A percentile compares a stretch with the other conserved stretches of the same genome.
Evolutionary conservation across 495 filamentous ascomycete genomes (phyloP).

Genomic region (Penicillium ochrochloron): DNA sequence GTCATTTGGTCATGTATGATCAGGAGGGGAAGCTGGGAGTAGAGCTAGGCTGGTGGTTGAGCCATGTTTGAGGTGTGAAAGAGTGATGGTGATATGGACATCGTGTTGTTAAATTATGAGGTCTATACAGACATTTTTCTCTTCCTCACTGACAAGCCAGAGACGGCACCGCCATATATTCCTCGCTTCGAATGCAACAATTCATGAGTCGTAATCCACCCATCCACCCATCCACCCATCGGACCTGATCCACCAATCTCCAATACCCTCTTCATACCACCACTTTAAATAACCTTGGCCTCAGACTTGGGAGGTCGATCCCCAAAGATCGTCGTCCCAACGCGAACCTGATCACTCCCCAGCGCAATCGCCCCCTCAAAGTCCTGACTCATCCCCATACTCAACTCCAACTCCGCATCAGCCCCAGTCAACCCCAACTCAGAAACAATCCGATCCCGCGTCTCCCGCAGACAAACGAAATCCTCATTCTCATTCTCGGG

Average conservation of each 20-base stretch:
- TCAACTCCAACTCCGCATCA: conserved; percentile 60
- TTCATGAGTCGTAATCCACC: conserved; percentile 24
- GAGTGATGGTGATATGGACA: too few species aligned
- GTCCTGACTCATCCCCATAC: conserved; percentile 92
- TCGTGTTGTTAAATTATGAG: too few species aligned
- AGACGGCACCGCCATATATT: not conserved
- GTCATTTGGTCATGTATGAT: conserved; percentile 43
- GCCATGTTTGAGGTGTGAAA: not conserved
- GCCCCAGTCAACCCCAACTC: conserved; percentile 50
- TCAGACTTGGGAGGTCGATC: conserved; percentile 73
- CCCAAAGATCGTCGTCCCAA: conserved; percentile 94
- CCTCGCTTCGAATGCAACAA: conserved; percentile 19
- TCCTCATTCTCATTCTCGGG: conserved; percentile 87
- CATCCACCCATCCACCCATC: not conserved
- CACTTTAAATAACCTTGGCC: conserved; percentile 50
- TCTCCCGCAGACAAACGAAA: conserved; percentile 70
- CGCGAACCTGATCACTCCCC: conserved; percentile 91
- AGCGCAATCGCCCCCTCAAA: conserved; percentile 85
- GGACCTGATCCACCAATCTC: not conserved
- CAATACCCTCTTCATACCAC: not conserved
- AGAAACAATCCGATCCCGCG: conserved; percentile 64
- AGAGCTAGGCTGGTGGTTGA: conserved; percentile 36
- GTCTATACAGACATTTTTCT: too few species aligned
- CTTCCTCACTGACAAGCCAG: not conserved
- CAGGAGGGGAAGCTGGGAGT: conserved; percentile 34